phyloP scores from a whole-genome alignment of 2,329 filamentous ascomycete species.

The Raffaelea deltoideospora region DNA sequence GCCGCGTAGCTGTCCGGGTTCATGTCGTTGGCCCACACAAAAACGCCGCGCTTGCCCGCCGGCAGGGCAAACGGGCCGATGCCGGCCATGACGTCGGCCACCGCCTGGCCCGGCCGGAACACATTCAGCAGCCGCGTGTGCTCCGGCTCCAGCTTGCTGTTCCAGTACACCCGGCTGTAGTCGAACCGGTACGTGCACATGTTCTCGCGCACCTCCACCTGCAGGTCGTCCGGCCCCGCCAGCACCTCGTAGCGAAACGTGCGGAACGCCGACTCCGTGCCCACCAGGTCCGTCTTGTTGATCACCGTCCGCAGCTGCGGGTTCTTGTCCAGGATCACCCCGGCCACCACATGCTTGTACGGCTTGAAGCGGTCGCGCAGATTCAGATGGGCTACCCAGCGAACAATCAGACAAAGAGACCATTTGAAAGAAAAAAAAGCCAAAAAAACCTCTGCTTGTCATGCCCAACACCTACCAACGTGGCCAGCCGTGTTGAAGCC shows the following conservation, averaged over 20 bases:
- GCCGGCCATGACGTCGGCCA: constrained; percentile 94
- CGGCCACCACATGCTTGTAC: constrained; percentile 73
- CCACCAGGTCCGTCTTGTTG: constrained; percentile 87
- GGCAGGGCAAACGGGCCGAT: constrained; percentile 92
- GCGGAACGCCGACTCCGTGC: constrained; percentile 68
- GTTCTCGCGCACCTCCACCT: constrained; percentile 70
- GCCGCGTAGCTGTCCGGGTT: constrained; percentile 76
- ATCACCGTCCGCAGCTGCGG: constrained; percentile 71
- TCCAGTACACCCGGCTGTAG: constrained; percentile 97
- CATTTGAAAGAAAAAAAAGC: constrained; percentile 4
- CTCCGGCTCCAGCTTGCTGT: constrained; percentile 78
- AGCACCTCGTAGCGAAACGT: constrained; percentile 91
- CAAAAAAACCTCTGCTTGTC: constrained; percentile 1
- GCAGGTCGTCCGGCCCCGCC: constrained; percentile 64
- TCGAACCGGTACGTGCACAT: constrained; percentile 83
- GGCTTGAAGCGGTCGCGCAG: constrained; percentile 68
- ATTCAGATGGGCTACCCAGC: constrained; percentile 65
- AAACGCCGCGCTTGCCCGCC: constrained; percentile 75
- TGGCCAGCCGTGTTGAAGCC: constrained; percentile 86
- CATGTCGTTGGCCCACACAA: constrained; percentile 94
- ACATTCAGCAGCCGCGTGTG: constrained; percentile 64
- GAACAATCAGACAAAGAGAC: neutral
- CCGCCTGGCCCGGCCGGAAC: constrained; percentile 73
- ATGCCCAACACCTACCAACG: constrained; percentile 36
- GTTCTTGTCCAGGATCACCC: constrained; percentile 85